A percentile compares a stretch with the other conserved stretches of the same genome.
These are phyloP conservation scores for Arthrobotrys megalospora DNA, from an alignment of 2,329 filamentous ascomycete genomes.

Conservation along the genomic window DNA sequence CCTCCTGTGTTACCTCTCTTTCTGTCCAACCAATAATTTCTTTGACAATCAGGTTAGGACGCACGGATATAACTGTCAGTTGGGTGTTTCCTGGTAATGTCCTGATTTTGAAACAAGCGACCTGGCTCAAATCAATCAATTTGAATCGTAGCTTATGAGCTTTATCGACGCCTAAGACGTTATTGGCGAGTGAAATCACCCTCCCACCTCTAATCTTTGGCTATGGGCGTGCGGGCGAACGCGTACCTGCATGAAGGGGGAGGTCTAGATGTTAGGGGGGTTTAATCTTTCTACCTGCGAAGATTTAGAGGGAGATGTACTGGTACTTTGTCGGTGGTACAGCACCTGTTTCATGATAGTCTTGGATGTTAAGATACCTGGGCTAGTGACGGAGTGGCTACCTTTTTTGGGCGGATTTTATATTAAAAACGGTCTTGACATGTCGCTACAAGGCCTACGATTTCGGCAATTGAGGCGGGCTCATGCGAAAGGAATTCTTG, in stretches of 20 bases:
- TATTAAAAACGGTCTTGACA: slow-evolving; percentile 30
- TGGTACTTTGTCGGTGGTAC: slow-evolving; percentile 35
- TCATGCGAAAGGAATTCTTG: slow-evolving; percentile 24
- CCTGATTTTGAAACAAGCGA: slow-evolving; percentile 15
- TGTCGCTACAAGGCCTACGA: slow-evolving; percentile 3
- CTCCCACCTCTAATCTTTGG: neutral
- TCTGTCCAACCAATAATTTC: slow-evolving; percentile 14
- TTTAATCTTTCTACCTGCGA: neutral
- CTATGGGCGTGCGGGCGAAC: neutral
- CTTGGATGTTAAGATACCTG: neutral
- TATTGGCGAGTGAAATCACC: slow-evolving; percentile 14
- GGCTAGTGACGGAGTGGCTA: slow-evolving; percentile 3
- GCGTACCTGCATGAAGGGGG: slow-evolving; percentile 58
- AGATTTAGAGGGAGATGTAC: slow-evolving; percentile 28
- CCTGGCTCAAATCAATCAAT: slow-evolving; percentile 28
- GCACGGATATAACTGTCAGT: slow-evolving; percentile 23
- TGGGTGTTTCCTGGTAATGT: slow-evolving; percentile 16
- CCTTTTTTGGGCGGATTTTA: slow-evolving; percentile 16
- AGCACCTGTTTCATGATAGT: slow-evolving; percentile 45
- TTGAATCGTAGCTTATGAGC: slow-evolving; percentile 17
- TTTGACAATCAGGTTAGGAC: slow-evolving; percentile 4
- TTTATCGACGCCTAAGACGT: neutral
- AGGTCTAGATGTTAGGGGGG: slow-evolving; percentile 13
- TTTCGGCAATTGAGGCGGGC: slow-evolving; percentile 15
- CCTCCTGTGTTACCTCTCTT: slow-evolving; percentile 1